These are phyloP conservation scores for Acanthamoeba culbertsoni DNA, from an alignment of 208 protist genomes.

Conservation along the genomic window DNA sequence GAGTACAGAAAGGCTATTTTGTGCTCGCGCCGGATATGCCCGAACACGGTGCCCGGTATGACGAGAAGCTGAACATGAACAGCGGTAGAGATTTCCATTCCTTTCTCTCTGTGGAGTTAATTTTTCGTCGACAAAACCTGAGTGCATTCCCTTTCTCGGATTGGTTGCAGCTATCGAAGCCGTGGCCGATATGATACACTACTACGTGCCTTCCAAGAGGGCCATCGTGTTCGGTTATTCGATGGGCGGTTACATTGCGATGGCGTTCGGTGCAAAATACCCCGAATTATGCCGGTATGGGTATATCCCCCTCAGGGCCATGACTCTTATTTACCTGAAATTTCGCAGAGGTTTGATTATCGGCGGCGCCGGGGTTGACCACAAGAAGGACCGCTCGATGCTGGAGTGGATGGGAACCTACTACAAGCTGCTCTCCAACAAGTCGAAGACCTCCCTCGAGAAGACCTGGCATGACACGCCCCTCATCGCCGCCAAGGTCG, in stretches of 20 bases:
- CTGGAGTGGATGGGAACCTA: slow-evolving; percentile 39
- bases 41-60: neutral
- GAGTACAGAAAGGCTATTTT: neutral
- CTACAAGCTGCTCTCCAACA: slow-evolving; percentile 45
- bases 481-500: neutral
- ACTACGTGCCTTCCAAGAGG: slow-evolving; percentile 18
- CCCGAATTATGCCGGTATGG: neutral
- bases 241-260: slow-evolving; percentile 36
- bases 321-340: neutral
- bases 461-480: slow-evolving; percentile 43
- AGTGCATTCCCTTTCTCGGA: neutral
- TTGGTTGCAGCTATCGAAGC: neutral
- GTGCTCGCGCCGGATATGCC: slow-evolving; percentile 13
- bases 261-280: neutral
- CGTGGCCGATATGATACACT: slow-evolving; percentile 20
- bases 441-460: slow-evolving; percentile 1
- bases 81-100: neutral
- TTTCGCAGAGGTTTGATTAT: neutral
- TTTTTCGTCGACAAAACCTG: neutral
- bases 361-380: neutral
- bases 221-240: slow-evolving; percentile 3
- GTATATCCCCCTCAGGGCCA: neutral
- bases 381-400: neutral
- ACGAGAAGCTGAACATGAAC: slow-evolving; percentile 9
- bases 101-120: neutral